A percentile compares a stretch with the other conserved stretches of the same genome.
Evolutionary conservation across 257 asterid species (phyloP).

Genomic region (Scutellaria barbata): DNA sequence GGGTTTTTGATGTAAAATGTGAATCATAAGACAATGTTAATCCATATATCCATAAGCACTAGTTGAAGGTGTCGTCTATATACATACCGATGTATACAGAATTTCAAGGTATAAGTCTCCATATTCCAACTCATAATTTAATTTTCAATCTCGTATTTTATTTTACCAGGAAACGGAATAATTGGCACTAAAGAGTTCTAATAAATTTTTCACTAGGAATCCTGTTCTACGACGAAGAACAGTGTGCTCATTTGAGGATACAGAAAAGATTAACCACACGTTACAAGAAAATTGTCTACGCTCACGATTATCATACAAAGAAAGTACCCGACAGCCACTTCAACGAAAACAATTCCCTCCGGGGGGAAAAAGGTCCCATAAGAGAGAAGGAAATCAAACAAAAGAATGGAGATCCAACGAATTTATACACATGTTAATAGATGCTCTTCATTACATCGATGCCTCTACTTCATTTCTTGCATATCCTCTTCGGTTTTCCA

Average conservation of each 20-base stretch:
- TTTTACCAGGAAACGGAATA: too few species aligned
- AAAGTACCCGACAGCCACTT: conserved; percentile 21
- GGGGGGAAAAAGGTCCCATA: conserved; percentile 52
- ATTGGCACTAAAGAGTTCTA: not conserved
- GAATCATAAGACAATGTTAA: too few species aligned
- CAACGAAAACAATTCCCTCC: conserved; percentile 33
- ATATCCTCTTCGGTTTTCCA: conserved; percentile 94
- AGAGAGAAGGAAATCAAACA: conserved; percentile 42
- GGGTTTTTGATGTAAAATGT: too few species aligned
- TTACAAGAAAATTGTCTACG: conserved; percentile 30
- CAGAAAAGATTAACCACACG: conserved; percentile 17
- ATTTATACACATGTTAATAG: not conserved
- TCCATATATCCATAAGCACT: too few species aligned
- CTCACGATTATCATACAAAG: conserved; percentile 27
- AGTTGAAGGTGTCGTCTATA: too few species aligned
- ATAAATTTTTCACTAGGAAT: not conserved
- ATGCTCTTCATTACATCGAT: too few species aligned
- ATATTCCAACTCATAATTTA: too few species aligned
- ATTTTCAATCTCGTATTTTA: too few species aligned
- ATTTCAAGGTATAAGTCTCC: too few species aligned
- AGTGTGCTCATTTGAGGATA: not conserved
- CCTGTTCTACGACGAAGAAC: not conserved
- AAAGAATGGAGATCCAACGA: conserved; percentile 36
- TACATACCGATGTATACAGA: too few species aligned
- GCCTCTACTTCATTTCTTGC: conserved; percentile 51